phyloP scores from a whole-genome alignment of 306 rosid species.

The Spatholobus suberectus region DNA sequence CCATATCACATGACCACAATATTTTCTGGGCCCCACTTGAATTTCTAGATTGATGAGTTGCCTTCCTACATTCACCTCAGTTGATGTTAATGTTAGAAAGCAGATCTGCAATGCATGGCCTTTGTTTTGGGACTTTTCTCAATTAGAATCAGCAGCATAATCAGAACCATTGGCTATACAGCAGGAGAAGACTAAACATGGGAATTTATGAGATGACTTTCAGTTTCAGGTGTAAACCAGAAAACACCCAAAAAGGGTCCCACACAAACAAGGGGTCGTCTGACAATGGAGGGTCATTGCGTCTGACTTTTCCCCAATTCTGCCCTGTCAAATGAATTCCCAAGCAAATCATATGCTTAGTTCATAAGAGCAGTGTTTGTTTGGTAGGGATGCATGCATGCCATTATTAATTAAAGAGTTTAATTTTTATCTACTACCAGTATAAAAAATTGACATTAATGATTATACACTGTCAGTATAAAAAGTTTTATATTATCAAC shows the following conservation, averaged over 20 bases:
- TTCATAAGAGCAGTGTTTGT: conserved; percentile 3
- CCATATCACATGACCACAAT: conserved; percentile 38
- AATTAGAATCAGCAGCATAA: conserved; percentile 25
- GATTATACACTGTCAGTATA: too few species aligned
- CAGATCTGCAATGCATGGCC: conserved; percentile 27
- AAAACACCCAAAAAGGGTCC: conserved; percentile 33
- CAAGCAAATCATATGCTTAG: conserved; percentile 16
- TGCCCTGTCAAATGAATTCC: conserved; percentile 25
- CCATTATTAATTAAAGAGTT: neutral
- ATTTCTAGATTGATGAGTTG: conserved; percentile 39
- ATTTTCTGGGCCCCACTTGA: conserved; percentile 33
- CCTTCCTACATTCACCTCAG: conserved; percentile 34
- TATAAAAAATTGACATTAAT: too few species aligned
- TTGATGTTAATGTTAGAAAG: conserved; percentile 30
- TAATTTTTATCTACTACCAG: too few species aligned
- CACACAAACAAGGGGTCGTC: neutral
- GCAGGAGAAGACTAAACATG: conserved; percentile 28
- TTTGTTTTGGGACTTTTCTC: conserved; percentile 32
- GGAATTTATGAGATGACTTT: conserved; percentile 20
- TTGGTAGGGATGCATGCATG: neutral
- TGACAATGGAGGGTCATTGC: conserved; percentile 2
- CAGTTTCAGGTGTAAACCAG: conserved; percentile 21
- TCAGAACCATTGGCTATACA: neutral
- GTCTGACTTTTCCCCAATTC: conserved; percentile 21
- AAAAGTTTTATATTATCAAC: too few species aligned